A percentile compares a stretch with the other conserved stretches of the same genome.
Conservation (phyloP, 495 filamentous ascomycete genomes). For the Aspergillus diversus region DNA sequence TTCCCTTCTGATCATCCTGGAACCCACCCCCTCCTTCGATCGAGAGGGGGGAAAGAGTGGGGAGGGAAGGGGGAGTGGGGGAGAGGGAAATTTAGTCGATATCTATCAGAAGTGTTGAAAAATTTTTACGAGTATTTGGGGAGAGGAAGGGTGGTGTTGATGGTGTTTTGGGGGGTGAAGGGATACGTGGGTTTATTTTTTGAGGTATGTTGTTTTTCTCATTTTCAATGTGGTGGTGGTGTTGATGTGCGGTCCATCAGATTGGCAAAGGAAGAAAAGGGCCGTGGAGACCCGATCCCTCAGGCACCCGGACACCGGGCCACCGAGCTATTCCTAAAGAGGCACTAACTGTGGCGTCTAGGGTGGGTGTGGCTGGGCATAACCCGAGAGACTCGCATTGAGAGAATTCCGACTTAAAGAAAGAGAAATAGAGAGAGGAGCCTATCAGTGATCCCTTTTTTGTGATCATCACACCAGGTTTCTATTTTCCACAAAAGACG, state of each 20-base stretch:
- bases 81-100: neutral
- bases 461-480: neutral
- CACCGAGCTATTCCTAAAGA: slow-evolving; percentile 13
- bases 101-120: neutral
- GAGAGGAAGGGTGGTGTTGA: neutral
- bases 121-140: neutral
- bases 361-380: slow-evolving; percentile 15
- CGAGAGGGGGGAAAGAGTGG: neutral
- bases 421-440: slow-evolving; percentile 1
- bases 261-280: neutral
- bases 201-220: neutral
- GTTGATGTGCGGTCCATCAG: too few relatives aligned
- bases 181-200: neutral
- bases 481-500: neutral
- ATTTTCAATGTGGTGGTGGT: neutral
- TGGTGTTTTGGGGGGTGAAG: neutral
- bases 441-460: slow-evolving; percentile 11
- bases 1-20: neutral
- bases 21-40: neutral
- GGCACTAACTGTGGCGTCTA: slow-evolving; percentile 19
- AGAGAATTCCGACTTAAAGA: neutral
- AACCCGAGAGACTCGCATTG: slow-evolving; percentile 11
- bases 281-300: neutral
- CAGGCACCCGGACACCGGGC: slow-evolving; percentile 19
- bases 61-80: neutral